Evolutionary conservation across 106 monocot genomes (phyloP).

Genomic region (Allium sativum): DNA sequence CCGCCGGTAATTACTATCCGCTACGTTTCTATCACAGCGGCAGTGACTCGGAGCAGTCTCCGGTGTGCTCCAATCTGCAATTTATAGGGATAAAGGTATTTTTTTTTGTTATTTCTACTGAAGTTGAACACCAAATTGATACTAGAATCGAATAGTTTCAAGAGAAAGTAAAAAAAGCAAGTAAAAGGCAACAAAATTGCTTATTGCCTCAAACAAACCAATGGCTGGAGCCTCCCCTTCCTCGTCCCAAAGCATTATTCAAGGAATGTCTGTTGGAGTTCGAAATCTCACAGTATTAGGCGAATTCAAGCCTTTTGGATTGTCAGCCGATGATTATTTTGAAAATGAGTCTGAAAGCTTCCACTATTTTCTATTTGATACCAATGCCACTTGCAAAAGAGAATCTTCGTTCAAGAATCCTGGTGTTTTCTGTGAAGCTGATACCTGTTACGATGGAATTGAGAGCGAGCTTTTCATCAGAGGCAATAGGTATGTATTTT

Average conservation of each 20-base stretch:
- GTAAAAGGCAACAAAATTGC: no score
- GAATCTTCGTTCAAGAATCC: constrained; percentile 11
- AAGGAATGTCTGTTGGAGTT: constrained; percentile 24
- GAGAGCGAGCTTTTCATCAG: constrained; percentile 95
- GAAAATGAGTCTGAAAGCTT: constrained; percentile 27
- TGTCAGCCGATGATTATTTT: constrained; percentile 35
- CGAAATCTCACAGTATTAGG: constrained; percentile 62
- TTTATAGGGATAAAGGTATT: no score
- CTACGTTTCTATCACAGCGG: no score
- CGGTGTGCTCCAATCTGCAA: no score
- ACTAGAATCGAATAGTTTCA: no score
- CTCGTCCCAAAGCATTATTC: background rate
- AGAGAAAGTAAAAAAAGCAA: no score
- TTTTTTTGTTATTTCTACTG: no score
- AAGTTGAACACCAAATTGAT: no score
- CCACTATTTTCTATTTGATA: constrained; percentile 73
- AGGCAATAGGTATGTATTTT: constrained; percentile 48
- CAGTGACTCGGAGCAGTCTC: no score
- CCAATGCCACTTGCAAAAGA: constrained; percentile 41
- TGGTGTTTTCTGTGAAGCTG: constrained; percentile 14
- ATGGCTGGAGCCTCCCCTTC: background rate
- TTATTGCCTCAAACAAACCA: background rate
- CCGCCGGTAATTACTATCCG: no score
- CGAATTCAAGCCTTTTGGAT: constrained; percentile 83
- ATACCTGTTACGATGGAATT: constrained; percentile 22